These are phyloP conservation scores for Priceomyces medius DNA, from an alignment of 805 yeast genomes.

Conservation along the genomic window DNA sequence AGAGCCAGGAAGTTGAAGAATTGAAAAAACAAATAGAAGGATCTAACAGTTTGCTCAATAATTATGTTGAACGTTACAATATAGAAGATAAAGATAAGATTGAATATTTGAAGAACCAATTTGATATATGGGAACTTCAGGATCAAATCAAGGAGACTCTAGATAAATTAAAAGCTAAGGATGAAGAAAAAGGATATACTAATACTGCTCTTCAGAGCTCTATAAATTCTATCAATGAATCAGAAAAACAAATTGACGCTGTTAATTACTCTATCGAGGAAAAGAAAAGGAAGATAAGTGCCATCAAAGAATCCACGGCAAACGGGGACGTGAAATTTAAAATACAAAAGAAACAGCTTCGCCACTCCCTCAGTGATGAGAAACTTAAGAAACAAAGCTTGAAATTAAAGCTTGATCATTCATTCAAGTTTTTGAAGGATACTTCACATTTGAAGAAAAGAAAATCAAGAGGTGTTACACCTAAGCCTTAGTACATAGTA, in stretches of 20 bases:
- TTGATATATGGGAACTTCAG: slow-evolving; percentile 45
- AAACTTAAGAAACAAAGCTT: slow-evolving; percentile 22
- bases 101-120: slow-evolving; percentile 36
- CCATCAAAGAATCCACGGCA: slow-evolving; percentile 19
- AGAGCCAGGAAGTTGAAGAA: slow-evolving; percentile 27
- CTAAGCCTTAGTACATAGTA: slow-evolving; percentile 15
- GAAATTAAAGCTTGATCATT: slow-evolving; percentile 27
- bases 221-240: slow-evolving; percentile 45
- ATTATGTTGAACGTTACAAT: slow-evolving; percentile 22
- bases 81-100: slow-evolving; percentile 13
- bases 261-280: slow-evolving; percentile 18
- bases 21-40: slow-evolving; percentile 21
- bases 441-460: slow-evolving; percentile 43
- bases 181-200: slow-evolving; percentile 66
- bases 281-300: slow-evolving; percentile 18
- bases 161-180: slow-evolving; percentile 45
- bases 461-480: slow-evolving; percentile 41
- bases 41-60: slow-evolving; percentile 28
- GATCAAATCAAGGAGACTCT: slow-evolving; percentile 44
- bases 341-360: slow-evolving; percentile 17
- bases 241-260: slow-evolving; percentile 29
- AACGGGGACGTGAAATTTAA: slow-evolving; percentile 20
- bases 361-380: slow-evolving; percentile 23
- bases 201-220: slow-evolving; percentile 57
- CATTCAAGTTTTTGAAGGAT: slow-evolving; percentile 35